phyloP scores from a whole-genome alignment of 371 early-diverging fungal species.

The Furculomyces boomerangus region DNA sequence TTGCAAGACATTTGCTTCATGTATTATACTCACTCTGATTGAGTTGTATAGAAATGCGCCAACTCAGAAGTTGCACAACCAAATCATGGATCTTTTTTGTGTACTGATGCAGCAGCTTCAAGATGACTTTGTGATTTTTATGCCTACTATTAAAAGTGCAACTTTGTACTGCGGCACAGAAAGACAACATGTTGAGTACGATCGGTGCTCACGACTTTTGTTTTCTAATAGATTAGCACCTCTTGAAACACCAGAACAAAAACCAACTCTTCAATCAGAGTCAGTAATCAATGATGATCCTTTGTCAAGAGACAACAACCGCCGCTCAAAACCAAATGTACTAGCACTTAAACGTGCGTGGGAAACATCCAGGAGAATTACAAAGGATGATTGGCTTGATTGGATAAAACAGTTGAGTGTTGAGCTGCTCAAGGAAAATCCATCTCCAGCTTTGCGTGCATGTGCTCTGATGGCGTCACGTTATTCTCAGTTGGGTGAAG shows the following conservation, averaged over 20 bases:
- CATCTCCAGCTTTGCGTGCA: slow-evolving; percentile 85
- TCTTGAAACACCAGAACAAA: slow-evolving; percentile 3
- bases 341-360: slow-evolving; percentile 75
- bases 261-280: background rate
- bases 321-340: slow-evolving; percentile 73
- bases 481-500: slow-evolving; percentile 68
- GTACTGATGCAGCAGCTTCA: slow-evolving; percentile 71
- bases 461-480: slow-evolving; percentile 67
- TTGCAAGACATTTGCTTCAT: slow-evolving; percentile 75
- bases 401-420: slow-evolving; percentile 86
- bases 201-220: slow-evolving; percentile 11
- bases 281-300: background rate
- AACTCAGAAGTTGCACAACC: slow-evolving; percentile 35
- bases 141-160: slow-evolving; percentile 73
- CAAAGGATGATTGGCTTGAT: slow-evolving; percentile 90
- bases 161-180: slow-evolving; percentile 5
- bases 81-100: slow-evolving; percentile 68
- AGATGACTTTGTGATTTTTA: slow-evolving; percentile 73
- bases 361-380: slow-evolving; percentile 78
- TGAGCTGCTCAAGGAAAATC: slow-evolving; percentile 89
- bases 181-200: slow-evolving; percentile 6
- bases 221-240: slow-evolving; percentile 10
- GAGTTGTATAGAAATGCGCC: slow-evolving; percentile 38
- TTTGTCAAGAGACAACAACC: background rate
- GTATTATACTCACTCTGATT: slow-evolving; percentile 79